Evolutionary conservation across 345 rosid species (phyloP).

Genomic region (Melaleuca alternifolia): DNA sequence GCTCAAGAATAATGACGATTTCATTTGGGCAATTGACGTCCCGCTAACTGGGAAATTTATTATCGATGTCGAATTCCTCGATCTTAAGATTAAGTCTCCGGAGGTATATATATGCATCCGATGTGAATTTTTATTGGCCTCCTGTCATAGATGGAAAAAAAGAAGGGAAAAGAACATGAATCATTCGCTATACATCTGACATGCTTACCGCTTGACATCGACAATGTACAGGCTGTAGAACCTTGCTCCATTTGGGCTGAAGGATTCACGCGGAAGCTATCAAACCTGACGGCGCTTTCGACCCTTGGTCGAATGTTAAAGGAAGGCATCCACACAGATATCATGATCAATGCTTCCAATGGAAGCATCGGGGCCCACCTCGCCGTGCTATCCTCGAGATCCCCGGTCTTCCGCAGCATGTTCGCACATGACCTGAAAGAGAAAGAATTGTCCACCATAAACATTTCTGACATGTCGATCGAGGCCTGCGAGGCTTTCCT

Average conservation of each 20-base stretch:
- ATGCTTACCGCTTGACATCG: background rate
- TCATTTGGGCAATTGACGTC: constrained; percentile 74
- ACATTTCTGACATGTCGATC: constrained; percentile 71
- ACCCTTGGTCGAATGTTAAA: constrained; percentile 73
- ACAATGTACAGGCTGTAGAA: constrained; percentile 50
- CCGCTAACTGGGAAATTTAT: constrained; percentile 80
- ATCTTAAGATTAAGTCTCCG: constrained; percentile 61
- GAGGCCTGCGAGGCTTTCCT: constrained; percentile 79
- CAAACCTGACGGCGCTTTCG: constrained; percentile 48
- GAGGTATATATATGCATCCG: constrained; percentile 20
- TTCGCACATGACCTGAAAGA: constrained; percentile 83
- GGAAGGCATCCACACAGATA: constrained; percentile 77
- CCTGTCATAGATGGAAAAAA: background rate
- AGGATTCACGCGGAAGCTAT: constrained; percentile 32
- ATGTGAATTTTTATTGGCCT: background rate
- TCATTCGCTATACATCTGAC: background rate
- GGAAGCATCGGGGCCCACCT: constrained; percentile 92
- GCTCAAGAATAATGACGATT: constrained; percentile 70
- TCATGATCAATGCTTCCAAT: constrained; percentile 53
- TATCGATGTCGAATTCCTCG: constrained; percentile 85
- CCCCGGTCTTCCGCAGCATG: constrained; percentile 89
- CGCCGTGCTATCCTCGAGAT: constrained; percentile 79
- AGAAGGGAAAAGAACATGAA: background rate
- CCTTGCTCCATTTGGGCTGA: constrained; percentile 72
- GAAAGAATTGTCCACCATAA: constrained; percentile 64